These are phyloP conservation scores for Pelargonium cotyledonis DNA, from an alignment of 441 rosid genomes.

Conservation along the genomic window DNA sequence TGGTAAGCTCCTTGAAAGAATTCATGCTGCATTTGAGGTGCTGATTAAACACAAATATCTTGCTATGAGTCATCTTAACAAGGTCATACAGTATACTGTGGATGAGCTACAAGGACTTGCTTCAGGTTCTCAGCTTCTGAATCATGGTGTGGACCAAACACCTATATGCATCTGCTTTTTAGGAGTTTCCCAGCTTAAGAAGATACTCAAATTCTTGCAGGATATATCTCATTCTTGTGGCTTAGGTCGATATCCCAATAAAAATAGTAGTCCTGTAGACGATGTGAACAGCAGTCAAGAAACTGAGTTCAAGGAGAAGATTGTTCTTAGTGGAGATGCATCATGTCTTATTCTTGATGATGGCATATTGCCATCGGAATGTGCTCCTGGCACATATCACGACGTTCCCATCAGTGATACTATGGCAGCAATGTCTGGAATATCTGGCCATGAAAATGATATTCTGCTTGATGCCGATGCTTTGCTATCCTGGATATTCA, in stretches of 20 bases:
- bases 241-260: conserved; percentile 63
- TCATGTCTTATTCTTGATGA: conserved; percentile 60
- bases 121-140: conserved; percentile 55
- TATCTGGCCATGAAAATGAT: conserved; percentile 27
- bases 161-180: conserved; percentile 73
- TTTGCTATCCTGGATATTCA: conserved; percentile 79
- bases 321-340: conserved; percentile 55
- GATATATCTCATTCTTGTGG: conserved; percentile 72
- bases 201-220: conserved; percentile 79
- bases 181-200: conserved; percentile 70
- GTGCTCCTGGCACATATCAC: conserved; percentile 23
- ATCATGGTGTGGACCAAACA: conserved; percentile 51
- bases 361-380: conserved; percentile 34
- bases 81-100: conserved; percentile 61
- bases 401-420: conserved; percentile 26
- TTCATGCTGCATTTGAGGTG: conserved; percentile 49
- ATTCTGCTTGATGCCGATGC: conserved; percentile 38
- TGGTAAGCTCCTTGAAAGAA: conserved; percentile 66
- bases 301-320: conserved; percentile 48
- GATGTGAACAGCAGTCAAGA: no score
- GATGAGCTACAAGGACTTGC: conserved; percentile 66
- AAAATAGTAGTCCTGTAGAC: conserved; percentile 32
- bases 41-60: conserved; percentile 71
- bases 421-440: conserved; percentile 27
- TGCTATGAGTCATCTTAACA: conserved; percentile 65